Percentiles rank a stretch among this genome's conserved stretches.
phyloP scores from a whole-genome alignment of 2,329 filamentous ascomycete species.

The Fusarium newnesense region DNA sequence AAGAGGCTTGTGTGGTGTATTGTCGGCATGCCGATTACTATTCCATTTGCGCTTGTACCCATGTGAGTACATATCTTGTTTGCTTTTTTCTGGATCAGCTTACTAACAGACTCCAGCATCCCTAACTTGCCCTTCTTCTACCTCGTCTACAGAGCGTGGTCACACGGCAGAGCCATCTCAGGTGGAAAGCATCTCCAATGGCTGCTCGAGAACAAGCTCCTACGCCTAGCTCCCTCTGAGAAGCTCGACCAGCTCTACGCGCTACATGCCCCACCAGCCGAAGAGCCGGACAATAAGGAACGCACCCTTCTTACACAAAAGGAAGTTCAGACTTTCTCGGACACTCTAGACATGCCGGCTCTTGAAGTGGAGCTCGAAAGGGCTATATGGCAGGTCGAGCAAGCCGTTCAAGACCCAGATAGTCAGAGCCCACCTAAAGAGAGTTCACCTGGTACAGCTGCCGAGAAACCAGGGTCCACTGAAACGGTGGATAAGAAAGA shows the following conservation, averaged over 20 bases:
- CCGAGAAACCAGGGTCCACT: conserved; percentile 21
- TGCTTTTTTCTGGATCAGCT: background rate
- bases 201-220: conserved; percentile 77
- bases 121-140: conserved; percentile 99
- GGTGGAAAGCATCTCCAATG: conserved; percentile 89
- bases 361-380: conserved; percentile 78
- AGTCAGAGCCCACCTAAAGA: conserved; percentile 17
- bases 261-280: conserved; percentile 50
- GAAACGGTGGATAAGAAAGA: conserved; percentile 25
- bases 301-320: conserved; percentile 59
- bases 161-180: conserved; percentile 85
- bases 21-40: conserved; percentile 82
- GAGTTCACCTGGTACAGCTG: conserved; percentile 24
- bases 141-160: conserved; percentile 89
- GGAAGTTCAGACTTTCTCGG: conserved; percentile 67
- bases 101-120: conserved; percentile 62
- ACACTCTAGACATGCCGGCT: conserved; percentile 73
- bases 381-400: conserved; percentile 78
- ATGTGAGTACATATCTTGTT: conserved; percentile 68
- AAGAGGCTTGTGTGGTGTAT: conserved; percentile 83
- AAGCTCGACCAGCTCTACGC: conserved; percentile 80
- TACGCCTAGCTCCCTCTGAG: conserved; percentile 72
- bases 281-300: conserved; percentile 43
- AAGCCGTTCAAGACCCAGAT: conserved; percentile 54
- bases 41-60: conserved; percentile 85